Base-by-base conservation (phyloP, 2,329 filamentous ascomycete genomes). In the Fusarium equiseti region DNA sequence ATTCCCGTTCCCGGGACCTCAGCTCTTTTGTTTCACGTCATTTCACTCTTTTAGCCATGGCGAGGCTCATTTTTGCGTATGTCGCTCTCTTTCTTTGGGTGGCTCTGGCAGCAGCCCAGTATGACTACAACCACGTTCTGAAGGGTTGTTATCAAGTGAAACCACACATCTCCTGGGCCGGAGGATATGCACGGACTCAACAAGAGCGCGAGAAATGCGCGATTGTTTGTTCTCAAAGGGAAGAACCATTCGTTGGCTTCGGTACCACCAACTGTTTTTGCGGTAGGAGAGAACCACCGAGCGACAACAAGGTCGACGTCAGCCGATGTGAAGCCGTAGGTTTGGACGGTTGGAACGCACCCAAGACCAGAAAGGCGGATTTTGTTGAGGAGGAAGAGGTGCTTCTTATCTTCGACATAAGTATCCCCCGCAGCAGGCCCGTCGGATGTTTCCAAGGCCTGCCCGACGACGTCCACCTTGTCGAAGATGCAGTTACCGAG, bases 11-110 rank as follows among this genome's bases (percentile, higher is more conserved):
- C 26, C 13, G 31, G 6, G 10, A 20, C n/a, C 10, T 54, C 27
- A 32, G 15, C 8, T 22, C 22, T 22, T 38, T 27, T 18, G 15
- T 49, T 57, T n/a, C 45, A 35, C 24, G 42, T 22, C 54, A 48
- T 35, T 40, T 63, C 44, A 32, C 22, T 45, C 50, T 38, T 49
- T 32, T 43, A 10, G 18, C n/a, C 18, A 57, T 70, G 66, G 46
- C 54, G 43, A 66, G 29, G 31, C 40, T 69, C 12, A 45, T 35
- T 22, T 9, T 66, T 43, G 35, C 45, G 8, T 20, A 16, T 7
- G 31, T 27, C 54, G 9, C 46, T 26, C 16, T 70, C 6, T 13
- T 70, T 29, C 18, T 70, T 6, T 70, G 66, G 60, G 45, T 13
- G 46, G 18, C 54, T 38, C 43, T 62, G 42, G 46, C 6, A 70